Base-by-base conservation (phyloP, 2,329 filamentous ascomycete genomes). In the Gyromitra esculenta region DNA sequence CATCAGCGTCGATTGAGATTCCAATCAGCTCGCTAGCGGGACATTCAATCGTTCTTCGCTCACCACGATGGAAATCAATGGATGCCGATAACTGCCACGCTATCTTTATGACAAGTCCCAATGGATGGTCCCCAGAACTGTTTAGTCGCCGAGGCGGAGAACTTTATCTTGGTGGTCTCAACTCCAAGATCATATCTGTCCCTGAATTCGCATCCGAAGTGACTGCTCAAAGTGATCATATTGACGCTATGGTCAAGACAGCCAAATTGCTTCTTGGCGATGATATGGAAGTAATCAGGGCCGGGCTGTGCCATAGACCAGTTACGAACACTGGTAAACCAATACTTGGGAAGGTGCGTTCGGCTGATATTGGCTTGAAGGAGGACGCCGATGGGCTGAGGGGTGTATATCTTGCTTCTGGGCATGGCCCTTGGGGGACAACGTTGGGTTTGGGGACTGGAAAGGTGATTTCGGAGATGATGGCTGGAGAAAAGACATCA, bases 401-500 rank as follows among this genome's bases (percentile, higher is more conserved):
- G 1, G 91, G 91, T 2, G 89, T 95, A 0, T 94, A 88, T 81
- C 82, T 94, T 48, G 89, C 90, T 0, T 86, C 90, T 2, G 92
- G 92, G 0, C 92, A 94, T 84, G 92, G 91, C 0, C 90, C 91
- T 0, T 94, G 92, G 92, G 92, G 91, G 0, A 91, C 91, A 35
- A 87, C 86, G 62, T 81, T 89, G 81, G 85, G 86, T 15, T 83
- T 92, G 39, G 92, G 91, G 0, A 94, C 91, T 0, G 92, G 92
- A 0, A 87, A 88, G 79, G 88, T 92, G 5, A 84, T 94, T 84
- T 87, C 90, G 9, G 91, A 94, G 83, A 86, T 94, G 86, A 86
- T 92, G 54, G 86, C 88, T 80, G 90, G 89, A 1, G 84, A 85
- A 76, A 82, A 83, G 76, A 83, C 87, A 65, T 91, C 88, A 77